Conservation (phyloP, 345 rosid species). For the Aquilaria sinensis region DNA sequence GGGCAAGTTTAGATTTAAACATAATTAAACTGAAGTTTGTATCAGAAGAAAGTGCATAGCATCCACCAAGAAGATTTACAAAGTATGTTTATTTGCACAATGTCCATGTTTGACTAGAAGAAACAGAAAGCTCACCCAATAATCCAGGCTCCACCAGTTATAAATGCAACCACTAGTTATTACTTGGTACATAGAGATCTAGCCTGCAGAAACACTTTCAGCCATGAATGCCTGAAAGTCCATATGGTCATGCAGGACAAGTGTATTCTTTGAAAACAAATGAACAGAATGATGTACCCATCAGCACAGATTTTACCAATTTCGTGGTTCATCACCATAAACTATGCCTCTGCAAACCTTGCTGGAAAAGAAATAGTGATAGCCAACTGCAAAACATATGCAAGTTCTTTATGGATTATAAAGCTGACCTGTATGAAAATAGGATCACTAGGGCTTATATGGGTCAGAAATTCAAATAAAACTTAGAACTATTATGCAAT, state of each 20-base stretch:
- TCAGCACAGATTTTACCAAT: conserved; percentile 43
- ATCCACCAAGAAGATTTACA: too few species aligned
- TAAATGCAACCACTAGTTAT: conserved; percentile 83
- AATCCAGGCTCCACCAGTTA: conserved; percentile 98
- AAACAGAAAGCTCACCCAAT: conserved; percentile 64
- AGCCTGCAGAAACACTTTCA: conserved; percentile 44
- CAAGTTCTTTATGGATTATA: conserved; percentile 19
- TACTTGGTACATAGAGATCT: conserved; percentile 85
- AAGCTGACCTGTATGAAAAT: too few species aligned
- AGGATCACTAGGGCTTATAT: too few species aligned
- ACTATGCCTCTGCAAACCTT: conserved; percentile 71
- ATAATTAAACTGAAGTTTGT: too few species aligned
- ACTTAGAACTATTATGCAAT: too few species aligned
- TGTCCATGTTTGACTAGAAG: background rate
- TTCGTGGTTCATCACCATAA: conserved; percentile 92
- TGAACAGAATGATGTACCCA: background rate
- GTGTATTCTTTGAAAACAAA: background rate
- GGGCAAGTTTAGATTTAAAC: too few species aligned
- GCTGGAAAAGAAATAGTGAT: conserved; percentile 80
- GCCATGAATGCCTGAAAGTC: conserved; percentile 6
- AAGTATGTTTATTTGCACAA: too few species aligned
- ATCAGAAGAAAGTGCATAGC: too few species aligned
- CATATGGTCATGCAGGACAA: conserved; percentile 4
- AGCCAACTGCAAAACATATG: conserved; percentile 66
- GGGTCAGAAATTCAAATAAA: too few species aligned